A percentile compares a stretch with the other conserved stretches of the same genome.
Conservation (phyloP, 2,329 filamentous ascomycete genomes). For the Scopulariopsis brevicaulis region DNA sequence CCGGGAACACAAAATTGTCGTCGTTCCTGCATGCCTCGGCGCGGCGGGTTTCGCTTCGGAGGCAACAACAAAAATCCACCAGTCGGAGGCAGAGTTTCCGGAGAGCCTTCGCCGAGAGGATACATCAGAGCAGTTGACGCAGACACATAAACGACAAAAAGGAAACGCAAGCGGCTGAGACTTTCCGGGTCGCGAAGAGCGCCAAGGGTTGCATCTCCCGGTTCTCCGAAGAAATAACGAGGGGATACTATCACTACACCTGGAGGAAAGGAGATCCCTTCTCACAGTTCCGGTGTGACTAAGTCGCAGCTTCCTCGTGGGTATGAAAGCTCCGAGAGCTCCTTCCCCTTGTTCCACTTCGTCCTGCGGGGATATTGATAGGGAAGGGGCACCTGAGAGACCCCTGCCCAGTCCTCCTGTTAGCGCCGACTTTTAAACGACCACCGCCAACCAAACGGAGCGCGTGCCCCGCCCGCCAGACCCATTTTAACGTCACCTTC, state of each 20-base stretch:
- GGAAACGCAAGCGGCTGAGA: too few species aligned
- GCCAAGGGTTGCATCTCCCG: too few species aligned
- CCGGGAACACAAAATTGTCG: neutral
- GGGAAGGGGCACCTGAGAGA: neutral
- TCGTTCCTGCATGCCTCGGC: neutral
- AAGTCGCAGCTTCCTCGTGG: neutral
- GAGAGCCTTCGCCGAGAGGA: neutral
- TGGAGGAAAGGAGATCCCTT: neutral
- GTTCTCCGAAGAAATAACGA: too few species aligned
- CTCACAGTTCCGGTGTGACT: neutral
- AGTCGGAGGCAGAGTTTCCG: neutral
- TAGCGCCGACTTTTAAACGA: neutral
- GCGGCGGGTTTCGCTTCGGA: neutral
- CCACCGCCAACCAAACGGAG: neutral
- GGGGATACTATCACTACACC: too few species aligned
- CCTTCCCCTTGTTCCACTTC: neutral
- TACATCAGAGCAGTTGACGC: neutral
- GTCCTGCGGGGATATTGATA: neutral
- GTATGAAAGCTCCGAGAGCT: neutral
- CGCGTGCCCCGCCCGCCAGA: neutral
- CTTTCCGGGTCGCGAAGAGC: too few species aligned
- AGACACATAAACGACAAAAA: neutral
- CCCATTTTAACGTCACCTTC: neutral
- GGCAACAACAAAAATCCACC: neutral
- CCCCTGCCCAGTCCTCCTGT: neutral